Base-by-base conservation (phyloP, 352 stramenopile genomes). In the Globisporangium cederbergense region DNA sequence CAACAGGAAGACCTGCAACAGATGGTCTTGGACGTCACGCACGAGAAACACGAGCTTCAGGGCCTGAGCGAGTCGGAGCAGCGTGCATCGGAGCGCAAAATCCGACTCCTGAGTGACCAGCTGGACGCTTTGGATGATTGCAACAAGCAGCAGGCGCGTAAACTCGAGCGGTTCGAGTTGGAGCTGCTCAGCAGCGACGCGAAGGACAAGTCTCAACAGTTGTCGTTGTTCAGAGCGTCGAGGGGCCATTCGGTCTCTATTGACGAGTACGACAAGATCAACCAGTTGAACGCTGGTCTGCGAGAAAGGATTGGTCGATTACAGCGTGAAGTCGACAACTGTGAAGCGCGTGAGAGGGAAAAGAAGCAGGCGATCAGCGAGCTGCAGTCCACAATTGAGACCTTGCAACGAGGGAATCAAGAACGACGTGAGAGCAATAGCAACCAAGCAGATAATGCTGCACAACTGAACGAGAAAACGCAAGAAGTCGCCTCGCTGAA, bases 41-140 rank as follows among this genome's bases (percentile, higher is more conserved):
- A 75, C 30, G 77, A 85, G n/a, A 90, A 90, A 52, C 73, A 80
- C 6, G 63, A 74, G 38, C 58, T 86, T 0, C 79, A 88, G 63
- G 73, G 77, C 34, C 52, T 71, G 34, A 49, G 52, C 13, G 76
- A 89, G 28, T 70, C 66, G 14, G 69, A 81, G 34, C 68, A 79
- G 49, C 72, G 76, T 3, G 75, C 67, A 4, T 62, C 61, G 0
- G 71, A 77, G 9, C 70, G 64, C 25, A 73, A 61, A 9, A 63
- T 83, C 7, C 65, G 61, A 3, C 50, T 73, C 10, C 43, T 87
- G 32, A 70, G 73, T 64, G 64, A 72, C 43, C 73, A 88, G 8
- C 38, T 88, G 6, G 45, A 68, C 32, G 65, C 56, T 0, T 36
- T 85, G 0, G 61, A 81, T 34, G 60, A 79, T 34, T 67, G 34